Evolutionary conservation across 2,329 filamentous ascomycete species (phyloP).

Genomic region (Truncatella angustata): DNA sequence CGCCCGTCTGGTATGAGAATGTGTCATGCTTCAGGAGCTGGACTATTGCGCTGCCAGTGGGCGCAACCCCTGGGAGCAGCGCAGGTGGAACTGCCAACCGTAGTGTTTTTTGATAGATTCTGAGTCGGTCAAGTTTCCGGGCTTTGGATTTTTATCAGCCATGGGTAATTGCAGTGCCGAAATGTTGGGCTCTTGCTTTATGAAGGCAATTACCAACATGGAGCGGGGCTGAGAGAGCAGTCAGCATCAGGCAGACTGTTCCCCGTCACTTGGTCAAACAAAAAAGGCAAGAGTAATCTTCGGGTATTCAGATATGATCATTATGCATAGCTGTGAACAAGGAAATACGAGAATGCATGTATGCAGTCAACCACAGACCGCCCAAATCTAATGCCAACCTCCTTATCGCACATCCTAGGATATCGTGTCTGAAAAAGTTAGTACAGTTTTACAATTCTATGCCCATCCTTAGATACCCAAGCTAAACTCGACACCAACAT

Average conservation of each 20-base stretch:
- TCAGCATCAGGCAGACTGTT: background rate
- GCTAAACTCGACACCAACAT: constrained; percentile 93
- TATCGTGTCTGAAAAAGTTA: constrained; percentile 28
- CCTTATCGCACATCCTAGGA: constrained; percentile 13
- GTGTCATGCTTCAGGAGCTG: background rate
- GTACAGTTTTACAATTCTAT: constrained; percentile 28
- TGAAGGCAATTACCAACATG: background rate
- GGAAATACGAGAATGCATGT: constrained; percentile 9
- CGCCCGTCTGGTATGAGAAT: background rate
- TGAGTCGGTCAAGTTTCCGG: too few relatives aligned
- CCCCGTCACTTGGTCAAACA: background rate
- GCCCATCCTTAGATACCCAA: constrained; percentile 74
- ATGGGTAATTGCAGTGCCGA: too few relatives aligned
- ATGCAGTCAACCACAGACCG: constrained; percentile 10
- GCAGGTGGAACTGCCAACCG: too few relatives aligned
- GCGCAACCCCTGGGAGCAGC: too few relatives aligned
- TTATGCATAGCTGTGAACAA: constrained; percentile 8
- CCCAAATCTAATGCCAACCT: constrained; percentile 13
- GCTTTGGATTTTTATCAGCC: too few relatives aligned
- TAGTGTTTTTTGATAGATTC: too few relatives aligned
- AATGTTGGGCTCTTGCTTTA: background rate
- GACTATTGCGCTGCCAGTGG: background rate
- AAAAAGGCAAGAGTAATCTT: background rate
- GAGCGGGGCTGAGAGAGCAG: background rate
- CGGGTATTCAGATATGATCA: constrained; percentile 11